Evolutionary conservation across 2,329 filamentous ascomycete species (phyloP), one percentile per base, ranked within the genome.

Genomic region (Aulographum hederae): DNA sequence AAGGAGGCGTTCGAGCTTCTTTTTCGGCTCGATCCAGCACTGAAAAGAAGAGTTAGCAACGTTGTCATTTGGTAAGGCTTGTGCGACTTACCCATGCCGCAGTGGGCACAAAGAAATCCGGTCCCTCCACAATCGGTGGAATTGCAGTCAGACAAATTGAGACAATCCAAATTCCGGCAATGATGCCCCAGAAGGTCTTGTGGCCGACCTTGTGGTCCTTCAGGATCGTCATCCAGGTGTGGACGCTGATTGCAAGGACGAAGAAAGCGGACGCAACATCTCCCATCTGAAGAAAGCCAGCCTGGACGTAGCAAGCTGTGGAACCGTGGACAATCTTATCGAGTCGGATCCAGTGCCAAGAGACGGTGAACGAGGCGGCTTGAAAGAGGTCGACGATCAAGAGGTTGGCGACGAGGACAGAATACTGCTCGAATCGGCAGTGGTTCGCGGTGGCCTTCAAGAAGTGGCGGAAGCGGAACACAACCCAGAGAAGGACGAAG

Each of bases 341-440:
- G 6, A 53, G 40, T 2, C 42, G 48, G 12, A 44, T 41, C 50
- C 51, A 54, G 34, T 35, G 39, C 6, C 28, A 29, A 28, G 28
- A 21, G 32, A 67, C 52, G 3, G 60, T 42, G 38, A 66, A 66
- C 0, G 58, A 60, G 14, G 64, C 45, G 0, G 61, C 56, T 43
- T 65, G 62, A 39, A 61, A 58, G n/a, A 67, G 50, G 48, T 67
- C 63, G 4, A 61, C 63, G 26, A 67, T 37, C 2, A 66, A 46
- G 11, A 67, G 52, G 17, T 37, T 37, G 21, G 15, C 4, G 27
- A 8, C 8, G 8, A 28, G 11, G 15, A 28, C n/a, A n/a, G n/a
- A n/a, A n/a, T n/a, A n/a, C 44, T 39, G 6, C 63, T 49, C 58
- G 60, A 67, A 37, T 61, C n/a, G n/a, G n/a, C n/a, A n/a, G n/a